Evolutionary conservation across 768 basidiomycete species (phyloP), one percentile per base, ranked within the genome.

Genomic region (Pleurotus platypus): DNA sequence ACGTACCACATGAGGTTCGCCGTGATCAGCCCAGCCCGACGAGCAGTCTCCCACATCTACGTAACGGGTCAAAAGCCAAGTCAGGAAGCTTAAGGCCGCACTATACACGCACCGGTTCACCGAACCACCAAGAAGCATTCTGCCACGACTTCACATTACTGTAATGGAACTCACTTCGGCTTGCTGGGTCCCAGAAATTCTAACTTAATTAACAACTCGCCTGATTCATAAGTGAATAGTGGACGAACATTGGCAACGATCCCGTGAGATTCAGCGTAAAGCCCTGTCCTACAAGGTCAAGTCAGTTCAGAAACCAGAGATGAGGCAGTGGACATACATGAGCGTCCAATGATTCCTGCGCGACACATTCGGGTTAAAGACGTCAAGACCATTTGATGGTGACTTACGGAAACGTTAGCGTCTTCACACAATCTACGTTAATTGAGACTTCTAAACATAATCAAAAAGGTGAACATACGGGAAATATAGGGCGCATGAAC

Each of bases 1-100:
- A 75, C 86, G 55, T 53, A 92, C 92, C 94, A 97, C 94, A 97
- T 97, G 45, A 94, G 76, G 63, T 94, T 94, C 0, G 92, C 94
- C 3, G 90, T 89, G 37, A 82, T 75, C 8, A 92, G 67, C 0
- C 87, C 87, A 5, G 86, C 84, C 58, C 83, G 86, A 57, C 76
- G 80, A 2, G 87, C 90, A 0, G 93, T 94, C 66, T 92, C 90
- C 94, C 94, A 97, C 77, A 96, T 87, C 91, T 94, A 57, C 11
- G n/a, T 16, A 22, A 2, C 6, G 42, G 1, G n/a, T 45, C 8
- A n/a, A 6, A 45, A 16, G 16, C 3, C 2, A 22, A 22, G 15
- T 20, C 15, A 43, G n/a, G n/a, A 45, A n/a, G 15, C 15, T n/a
- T 5, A 38, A 50, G 4, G 27, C 45, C 30, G 5, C n/a, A 45